Evolutionary conservation across 2,329 filamentous ascomycete species (phyloP), one percentile per base, ranked within the genome.

Genomic region (Colletotrichum nymphaeae): DNA sequence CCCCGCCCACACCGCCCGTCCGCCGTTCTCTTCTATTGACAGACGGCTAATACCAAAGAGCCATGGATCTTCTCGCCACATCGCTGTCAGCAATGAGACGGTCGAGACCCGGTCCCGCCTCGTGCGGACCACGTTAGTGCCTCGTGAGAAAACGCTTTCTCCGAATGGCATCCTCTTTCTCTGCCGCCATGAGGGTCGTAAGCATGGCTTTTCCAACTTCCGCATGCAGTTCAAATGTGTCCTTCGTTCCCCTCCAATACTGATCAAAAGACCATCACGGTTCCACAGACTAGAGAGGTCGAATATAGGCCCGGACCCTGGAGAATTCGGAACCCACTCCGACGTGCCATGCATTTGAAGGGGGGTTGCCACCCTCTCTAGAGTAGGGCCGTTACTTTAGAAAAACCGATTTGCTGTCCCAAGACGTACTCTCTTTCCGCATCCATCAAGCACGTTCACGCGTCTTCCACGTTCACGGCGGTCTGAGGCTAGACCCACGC

Each of bases 91-190:
- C 19, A 3, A 42, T 24, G 19, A n/a, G 30, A 9, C n/a, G 22
- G 46, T n/a, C 37, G 22, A 69, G 53, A 30, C 24, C 35, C 37
- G 69, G 57, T 16, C 42, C 16, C 28, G 30, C 22, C 24, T 69
- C 53, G 66, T 49, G 66, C 24, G 49, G 32, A 16, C 59, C 67
- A 65, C 70, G 66, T 70, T 73, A 16, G 22, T 22, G 11, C 32
- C 66, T 19, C 66, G 60, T 63, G 66, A 69, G 42, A 11, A 35
- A 35, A 56, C 32, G 19, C 42, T 19, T n/a, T 24, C 12, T 11
- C 6, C 49, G 46, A 14, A 24, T n/a, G 16, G 11, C 24, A 30
- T 5, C 16, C 11, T 4, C 8, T 4, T 26, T 24, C 22, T 37
- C 16, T 24, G 37, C 26, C 46, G 32, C 49, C 49, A 28, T 63